Base-by-base conservation (phyloP, 192 early-diverging fungal genomes). In the Chytriomyces sp. region DNA sequence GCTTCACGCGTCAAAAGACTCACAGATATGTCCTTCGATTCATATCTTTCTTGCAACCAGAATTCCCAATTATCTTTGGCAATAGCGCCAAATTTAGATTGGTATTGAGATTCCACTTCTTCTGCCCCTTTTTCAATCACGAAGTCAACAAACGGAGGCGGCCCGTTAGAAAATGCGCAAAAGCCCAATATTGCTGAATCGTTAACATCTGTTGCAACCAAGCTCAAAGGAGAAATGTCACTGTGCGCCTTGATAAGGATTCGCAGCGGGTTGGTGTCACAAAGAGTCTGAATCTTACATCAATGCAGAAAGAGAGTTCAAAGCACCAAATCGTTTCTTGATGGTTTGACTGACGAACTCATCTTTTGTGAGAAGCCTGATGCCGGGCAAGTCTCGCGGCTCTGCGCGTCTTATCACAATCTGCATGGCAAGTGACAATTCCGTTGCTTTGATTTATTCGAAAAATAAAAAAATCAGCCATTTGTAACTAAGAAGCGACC, bases 351-450 rank as follows among this genome's bases (percentile, higher is more conserved):
- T 30, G 0, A 25, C 19, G 28, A 39, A 34, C 4, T 59, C 76
- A 8, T 75, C 70, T 54, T 77, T 79, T 14, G 71, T 73, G 12
- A 82, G 70, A 31, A 76, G 44, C 38, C 77, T 39, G 62, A 82
- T 80, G 3, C 40, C 65, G 8, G 61, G 26, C 38, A 70, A 70
- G 64, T 84, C 78, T 39, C 57, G 52, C 7, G 58, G 34, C 55
- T 83, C 79, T 52, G 82, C 82, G 30, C 82, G 68, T 44, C 77
- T 49, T 19, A 80, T 55, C 22, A 55, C 39, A 38, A 76, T 55
- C 37, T 59, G 56, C 74, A 64, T 70, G 0, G 38, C 36, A n/a
- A n/a, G 44, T 49, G 17, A 49, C 44, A 49, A 14, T 2, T 22
- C 1, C 14, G 1, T 49, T 32, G 17, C 14, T 32, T 3, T 58